Percentiles rank a stretch among this genome's conserved stretches.
Conservation (phyloP, 2,329 filamentous ascomycete species). For the Thermochaetoides dissita region DNA sequence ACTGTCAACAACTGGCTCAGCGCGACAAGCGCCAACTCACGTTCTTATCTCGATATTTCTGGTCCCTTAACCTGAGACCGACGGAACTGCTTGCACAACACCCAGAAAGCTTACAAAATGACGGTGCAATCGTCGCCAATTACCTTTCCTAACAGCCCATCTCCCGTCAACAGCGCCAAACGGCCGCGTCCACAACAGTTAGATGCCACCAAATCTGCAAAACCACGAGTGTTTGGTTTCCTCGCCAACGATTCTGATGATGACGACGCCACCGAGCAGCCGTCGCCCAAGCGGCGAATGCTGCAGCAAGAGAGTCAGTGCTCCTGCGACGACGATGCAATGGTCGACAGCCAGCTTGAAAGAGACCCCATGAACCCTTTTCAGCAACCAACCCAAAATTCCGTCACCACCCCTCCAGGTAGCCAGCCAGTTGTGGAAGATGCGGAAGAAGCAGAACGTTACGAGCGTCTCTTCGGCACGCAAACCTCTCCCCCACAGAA, state of each 20-base stretch:
- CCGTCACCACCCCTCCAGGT: slow-evolving; percentile 11
- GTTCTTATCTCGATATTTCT: too few species aligned
- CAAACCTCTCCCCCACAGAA: slow-evolving; percentile 3
- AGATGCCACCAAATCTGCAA: slow-evolving; percentile 18
- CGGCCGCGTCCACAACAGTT: slow-evolving; percentile 20
- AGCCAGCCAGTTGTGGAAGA: slow-evolving; percentile 11
- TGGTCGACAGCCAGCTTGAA: slow-evolving; percentile 1
- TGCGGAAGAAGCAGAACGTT: slow-evolving; percentile 14
- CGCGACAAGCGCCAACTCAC: too few species aligned
- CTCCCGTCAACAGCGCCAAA: slow-evolving; percentile 21
- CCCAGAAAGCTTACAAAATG: slow-evolving; percentile 8
- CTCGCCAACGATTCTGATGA: slow-evolving; percentile 30
- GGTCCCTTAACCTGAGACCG: too few species aligned
- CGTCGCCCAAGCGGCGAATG: slow-evolving; percentile 31
- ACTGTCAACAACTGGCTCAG: too few species aligned
- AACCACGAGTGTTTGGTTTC: slow-evolving; percentile 27
- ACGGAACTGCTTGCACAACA: too few species aligned
- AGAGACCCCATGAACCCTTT: not conserved
- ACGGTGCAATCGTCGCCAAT: slow-evolving; percentile 17
- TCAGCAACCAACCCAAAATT: not conserved
- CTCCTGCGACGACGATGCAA: not conserved
- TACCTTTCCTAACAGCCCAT: slow-evolving; percentile 16
- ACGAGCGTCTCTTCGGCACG: slow-evolving; percentile 14
- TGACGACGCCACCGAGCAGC: slow-evolving; percentile 17
- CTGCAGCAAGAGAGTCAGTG: slow-evolving; percentile 18